A percentile compares a stretch with the other conserved stretches of the same genome.
Conservation (phyloP, 371 early-diverging fungal species). For the Paraphysoderma sedebokerense region DNA sequence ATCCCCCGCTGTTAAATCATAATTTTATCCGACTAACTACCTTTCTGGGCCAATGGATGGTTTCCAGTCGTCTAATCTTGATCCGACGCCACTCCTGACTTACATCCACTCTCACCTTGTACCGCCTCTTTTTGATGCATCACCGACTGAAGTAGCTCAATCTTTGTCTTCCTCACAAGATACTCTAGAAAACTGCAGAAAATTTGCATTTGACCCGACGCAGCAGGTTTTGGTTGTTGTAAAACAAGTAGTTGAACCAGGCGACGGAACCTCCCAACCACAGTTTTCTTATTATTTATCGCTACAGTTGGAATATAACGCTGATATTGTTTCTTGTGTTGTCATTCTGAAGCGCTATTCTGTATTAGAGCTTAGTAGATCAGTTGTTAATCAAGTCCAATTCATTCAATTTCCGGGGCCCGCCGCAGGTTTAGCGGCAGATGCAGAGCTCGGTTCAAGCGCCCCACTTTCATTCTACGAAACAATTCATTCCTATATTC, state of each 20-base stretch:
- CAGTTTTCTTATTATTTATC: background rate
- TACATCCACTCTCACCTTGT: too few relatives aligned
- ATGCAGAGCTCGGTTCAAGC: background rate
- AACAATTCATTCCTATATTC: constrained; percentile 76
- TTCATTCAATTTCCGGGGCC: constrained; percentile 86
- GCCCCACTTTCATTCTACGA: constrained; percentile 57
- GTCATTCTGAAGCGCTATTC: constrained; percentile 76
- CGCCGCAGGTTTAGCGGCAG: constrained; percentile 15
- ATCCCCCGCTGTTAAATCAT: too few relatives aligned
- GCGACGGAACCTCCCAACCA: background rate
- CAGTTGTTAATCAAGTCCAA: constrained; percentile 68
- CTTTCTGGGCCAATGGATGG: too few relatives aligned
- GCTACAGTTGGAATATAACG: constrained; percentile 1
- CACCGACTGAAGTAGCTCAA: constrained; percentile 4
- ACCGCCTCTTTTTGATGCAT: background rate
- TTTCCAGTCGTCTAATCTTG: too few relatives aligned
- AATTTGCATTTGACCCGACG: constrained; percentile 62
- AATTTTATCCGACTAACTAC: too few relatives aligned
- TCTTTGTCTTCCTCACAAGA: constrained; percentile 43
- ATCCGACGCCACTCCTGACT: too few relatives aligned
- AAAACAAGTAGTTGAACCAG: constrained; percentile 15
- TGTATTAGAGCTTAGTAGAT: constrained; percentile 49
- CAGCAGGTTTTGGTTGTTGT: constrained; percentile 58
- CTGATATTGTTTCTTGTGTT: constrained; percentile 28
- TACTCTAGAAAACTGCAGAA: constrained; percentile 46